Evolutionary conservation across 495 filamentous ascomycete species (phyloP), one percentile per base, ranked within the genome.

Genomic region (Lophium mytilinum): DNA sequence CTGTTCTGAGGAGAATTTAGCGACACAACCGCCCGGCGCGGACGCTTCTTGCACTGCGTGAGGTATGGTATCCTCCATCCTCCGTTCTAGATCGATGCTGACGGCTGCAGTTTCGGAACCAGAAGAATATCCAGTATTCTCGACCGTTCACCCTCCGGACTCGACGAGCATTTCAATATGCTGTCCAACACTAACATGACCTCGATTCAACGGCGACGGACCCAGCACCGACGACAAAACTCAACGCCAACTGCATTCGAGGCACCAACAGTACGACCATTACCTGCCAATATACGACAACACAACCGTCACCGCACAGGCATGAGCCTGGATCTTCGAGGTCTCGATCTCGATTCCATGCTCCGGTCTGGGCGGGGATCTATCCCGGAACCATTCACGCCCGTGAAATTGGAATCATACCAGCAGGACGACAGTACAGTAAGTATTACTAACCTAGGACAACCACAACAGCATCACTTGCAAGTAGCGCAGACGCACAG

Each of bases 151-250:
- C 46, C 54, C 69, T 78, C 79, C 80, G 80, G 80, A 80, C 79
- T 83, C 80, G 55, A 73, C 80, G 73, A 76, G 77, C 78, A 76
- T 73, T 48, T 72, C 71, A 80, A 74, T 70, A 91, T 93, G 88
- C 80, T 90, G 81, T 86, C 87, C 69, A 83, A 83, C 66, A 82
- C 86, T 74, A 78, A 81, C 61, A 74, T 74, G 53, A 81, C 77
- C 70, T 81, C 72, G 74, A 76, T 86, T 72, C 82, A 87, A 61
- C 74, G 77, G 64, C 85, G 84, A 72, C 82, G 82, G 67, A 81
- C 82, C 69, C 82, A 81, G 76, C 89, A 95, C 73, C 82, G 88
- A 68, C 87, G 90, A 70, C 89, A 92, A 76, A 85, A 89, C 66
- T 95, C 90, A 65, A 93, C 88, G 66, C 89, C 90, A 55, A 80